These are phyloP conservation scores for Phalaenopsis aphrodite DNA, from an alignment of 106 monocot genomes.

Conservation along the genomic window DNA sequence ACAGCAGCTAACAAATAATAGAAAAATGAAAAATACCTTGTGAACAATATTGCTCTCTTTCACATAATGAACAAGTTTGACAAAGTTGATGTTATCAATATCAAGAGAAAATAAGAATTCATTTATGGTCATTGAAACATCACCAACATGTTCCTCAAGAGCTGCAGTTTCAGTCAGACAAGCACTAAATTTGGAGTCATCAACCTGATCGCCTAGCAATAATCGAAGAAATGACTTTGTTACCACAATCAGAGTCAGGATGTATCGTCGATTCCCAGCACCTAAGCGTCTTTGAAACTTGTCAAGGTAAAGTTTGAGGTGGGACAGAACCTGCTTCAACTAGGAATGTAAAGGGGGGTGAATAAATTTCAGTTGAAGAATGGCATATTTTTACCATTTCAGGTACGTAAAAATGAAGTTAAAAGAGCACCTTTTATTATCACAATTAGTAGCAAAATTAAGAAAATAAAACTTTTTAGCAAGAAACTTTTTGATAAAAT, in stretches of 20 bases:
- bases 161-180: background rate
- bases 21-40: constrained; percentile 48
- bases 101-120: constrained; percentile 88
- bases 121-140: constrained; percentile 71
- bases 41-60: constrained; percentile 84
- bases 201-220: constrained; percentile 22
- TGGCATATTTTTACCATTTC: background rate
- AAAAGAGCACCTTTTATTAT: background rate
- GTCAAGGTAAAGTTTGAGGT: constrained; percentile 56
- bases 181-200: constrained; percentile 8
- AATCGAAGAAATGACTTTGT: constrained; percentile 51
- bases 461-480: background rate
- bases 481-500: background rate
- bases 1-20: background rate
- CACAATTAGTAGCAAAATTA: background rate
- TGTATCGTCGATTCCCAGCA: constrained; percentile 83
- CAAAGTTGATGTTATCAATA: constrained; percentile 81
- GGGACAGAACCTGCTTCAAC: constrained; percentile 32
- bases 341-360: background rate
- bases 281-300: constrained; percentile 58
- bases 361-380: background rate
- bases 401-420: background rate
- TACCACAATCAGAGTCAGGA: constrained; percentile 67
- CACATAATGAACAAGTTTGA: constrained; percentile 69
- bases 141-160: constrained; percentile 13